Conservation (phyloP, 352 stramenopile species). For the Phytophthora idaei region DNA sequence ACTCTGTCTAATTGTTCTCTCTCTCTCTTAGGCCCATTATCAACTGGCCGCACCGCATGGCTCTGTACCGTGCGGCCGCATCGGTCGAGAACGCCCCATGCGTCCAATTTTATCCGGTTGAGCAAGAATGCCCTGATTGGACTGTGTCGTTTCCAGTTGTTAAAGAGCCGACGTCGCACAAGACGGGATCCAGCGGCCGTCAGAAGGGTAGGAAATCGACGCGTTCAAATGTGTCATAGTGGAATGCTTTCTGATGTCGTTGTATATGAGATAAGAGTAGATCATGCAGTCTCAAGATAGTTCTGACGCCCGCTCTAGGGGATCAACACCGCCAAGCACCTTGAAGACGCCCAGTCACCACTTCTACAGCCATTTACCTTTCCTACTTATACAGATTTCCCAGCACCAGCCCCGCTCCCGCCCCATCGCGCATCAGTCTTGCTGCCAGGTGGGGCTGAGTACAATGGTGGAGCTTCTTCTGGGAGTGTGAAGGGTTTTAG, state of each 20-base stretch:
- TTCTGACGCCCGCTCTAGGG: background rate
- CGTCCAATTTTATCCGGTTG: no score
- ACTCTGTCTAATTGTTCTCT: no score
- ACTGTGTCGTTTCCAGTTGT: no score
- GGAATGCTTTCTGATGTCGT: background rate
- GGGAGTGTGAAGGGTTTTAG: background rate
- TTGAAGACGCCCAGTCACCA: background rate
- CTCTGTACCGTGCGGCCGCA: no score
- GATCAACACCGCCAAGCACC: background rate
- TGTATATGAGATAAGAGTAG: no score
- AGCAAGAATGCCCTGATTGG: no score
- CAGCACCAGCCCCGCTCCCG: background rate
- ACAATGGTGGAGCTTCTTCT: background rate
- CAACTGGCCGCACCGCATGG: no score
- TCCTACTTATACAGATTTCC: background rate
- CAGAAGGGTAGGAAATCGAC: background rate
- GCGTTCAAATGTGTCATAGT: background rate
- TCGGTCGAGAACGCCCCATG: no score
- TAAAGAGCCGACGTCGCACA: no score
- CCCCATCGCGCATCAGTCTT: background rate
- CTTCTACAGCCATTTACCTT: background rate
- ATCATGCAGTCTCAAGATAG: background rate
- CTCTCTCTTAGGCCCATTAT: no score
- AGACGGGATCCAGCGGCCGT: no score
- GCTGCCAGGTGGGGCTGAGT: background rate